These are phyloP conservation scores for Talaromyces nanjingensis DNA, from an alignment of 495 filamentous ascomycete species.

Conservation along the genomic window DNA sequence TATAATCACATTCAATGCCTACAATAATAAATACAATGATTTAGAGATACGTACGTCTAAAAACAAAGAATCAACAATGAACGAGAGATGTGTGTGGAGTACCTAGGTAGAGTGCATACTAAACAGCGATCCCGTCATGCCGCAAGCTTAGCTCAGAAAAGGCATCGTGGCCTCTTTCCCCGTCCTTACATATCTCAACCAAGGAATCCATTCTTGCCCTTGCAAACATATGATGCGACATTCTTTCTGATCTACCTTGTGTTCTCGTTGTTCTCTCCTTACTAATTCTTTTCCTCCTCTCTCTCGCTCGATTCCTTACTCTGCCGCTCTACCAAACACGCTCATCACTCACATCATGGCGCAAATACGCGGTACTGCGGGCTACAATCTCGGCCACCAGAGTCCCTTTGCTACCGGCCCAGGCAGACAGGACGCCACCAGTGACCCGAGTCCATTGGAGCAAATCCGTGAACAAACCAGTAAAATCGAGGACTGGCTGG, in stretches of 20 bases:
- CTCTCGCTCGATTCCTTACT: not conserved
- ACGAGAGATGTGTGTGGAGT: not conserved
- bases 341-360: constrained; percentile 54
- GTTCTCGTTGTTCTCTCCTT: not conserved
- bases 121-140: not conserved
- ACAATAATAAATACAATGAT: not conserved
- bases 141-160: constrained; percentile 2
- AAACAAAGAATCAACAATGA: not conserved
- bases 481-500: constrained; percentile 95
- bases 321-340: not conserved
- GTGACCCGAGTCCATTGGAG: constrained; percentile 83
- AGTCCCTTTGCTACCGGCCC: constrained; percentile 61
- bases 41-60: not conserved
- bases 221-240: not conserved
- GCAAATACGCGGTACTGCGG: constrained; percentile 92
- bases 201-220: not conserved
- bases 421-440: constrained; percentile 51
- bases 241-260: not conserved
- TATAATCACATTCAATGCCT: not conserved
- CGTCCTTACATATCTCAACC: not conserved
- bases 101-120: not conserved
- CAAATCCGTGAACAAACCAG: constrained; percentile 88
- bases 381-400: constrained; percentile 84
- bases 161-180: constrained; percentile 10
- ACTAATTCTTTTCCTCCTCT: not conserved